Evolutionary conservation across 345 rosid species (phyloP).

Genomic region (Hibiscus tridactylites): DNA sequence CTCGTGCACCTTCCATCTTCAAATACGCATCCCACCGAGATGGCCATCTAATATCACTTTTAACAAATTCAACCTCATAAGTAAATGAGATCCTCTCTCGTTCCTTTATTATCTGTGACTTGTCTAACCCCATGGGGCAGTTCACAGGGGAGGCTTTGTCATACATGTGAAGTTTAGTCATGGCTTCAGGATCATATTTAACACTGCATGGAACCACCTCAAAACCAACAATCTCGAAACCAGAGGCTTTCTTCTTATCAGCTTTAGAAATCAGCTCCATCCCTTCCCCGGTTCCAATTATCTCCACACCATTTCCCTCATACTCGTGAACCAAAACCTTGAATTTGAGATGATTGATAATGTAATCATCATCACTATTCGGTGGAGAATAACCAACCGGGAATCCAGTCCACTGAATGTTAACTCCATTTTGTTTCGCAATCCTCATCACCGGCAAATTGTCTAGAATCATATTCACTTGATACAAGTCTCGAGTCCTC

Average conservation of each 20-base stretch:
- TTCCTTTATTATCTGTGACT: conserved; percentile 69
- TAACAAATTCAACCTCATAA: conserved; percentile 72
- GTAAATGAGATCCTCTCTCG: conserved; percentile 69
- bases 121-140: conserved; percentile 67
- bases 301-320: conserved; percentile 61
- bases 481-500: conserved; percentile 72
- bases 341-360: conserved; percentile 74
- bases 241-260: conserved; percentile 56
- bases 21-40: conserved; percentile 86
- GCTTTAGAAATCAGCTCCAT: conserved; percentile 64
- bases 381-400: conserved; percentile 65
- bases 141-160: conserved; percentile 40
- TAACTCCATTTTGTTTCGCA: conserved; percentile 55
- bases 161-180: conserved; percentile 58
- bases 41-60: conserved; percentile 66
- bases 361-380: conserved; percentile 67
- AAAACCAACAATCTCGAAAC: conserved; percentile 74
- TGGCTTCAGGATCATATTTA: conserved; percentile 43
- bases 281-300: conserved; percentile 82
- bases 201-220: conserved; percentile 80
- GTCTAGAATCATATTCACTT: conserved; percentile 78
- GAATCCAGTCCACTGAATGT: conserved; percentile 79
- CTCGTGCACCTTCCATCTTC: conserved; percentile 84
- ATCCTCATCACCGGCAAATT: conserved; percentile 76
- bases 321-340: conserved; percentile 66